Evolutionary conservation across 202 grass and related monocot genomes (phyloP).

Genomic region (Schoenoplectus triqueter): DNA sequence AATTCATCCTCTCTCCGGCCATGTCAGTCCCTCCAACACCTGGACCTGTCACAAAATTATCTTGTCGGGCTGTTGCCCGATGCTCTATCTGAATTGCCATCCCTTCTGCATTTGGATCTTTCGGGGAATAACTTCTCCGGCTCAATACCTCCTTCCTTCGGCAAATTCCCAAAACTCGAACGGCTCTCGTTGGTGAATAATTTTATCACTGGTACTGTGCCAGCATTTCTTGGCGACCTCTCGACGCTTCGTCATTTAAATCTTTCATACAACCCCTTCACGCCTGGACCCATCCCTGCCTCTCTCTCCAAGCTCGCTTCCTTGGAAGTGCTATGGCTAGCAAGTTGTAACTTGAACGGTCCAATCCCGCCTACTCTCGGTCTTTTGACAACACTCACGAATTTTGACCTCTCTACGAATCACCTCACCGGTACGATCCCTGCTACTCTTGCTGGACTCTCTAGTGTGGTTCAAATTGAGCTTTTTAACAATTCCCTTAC

Average conservation of each 20-base stretch:
- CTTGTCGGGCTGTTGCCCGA: conserved; percentile 67
- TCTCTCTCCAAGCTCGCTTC: conserved; percentile 52
- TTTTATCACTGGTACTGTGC: conserved; percentile 57
- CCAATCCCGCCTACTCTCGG: conserved; percentile 69
- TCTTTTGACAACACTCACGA: conserved; percentile 51
- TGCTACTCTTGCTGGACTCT: conserved; percentile 41
- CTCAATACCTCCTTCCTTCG: conserved; percentile 61
- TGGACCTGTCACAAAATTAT: conserved; percentile 70
- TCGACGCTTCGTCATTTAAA: conserved; percentile 74
- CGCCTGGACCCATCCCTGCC: conserved; percentile 41
- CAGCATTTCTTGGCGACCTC: conserved; percentile 55
- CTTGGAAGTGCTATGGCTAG: conserved; percentile 82
- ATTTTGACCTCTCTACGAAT: conserved; percentile 77
- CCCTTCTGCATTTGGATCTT: conserved; percentile 59
- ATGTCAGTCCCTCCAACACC: conserved; percentile 47
- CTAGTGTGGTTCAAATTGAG: conserved; percentile 68
- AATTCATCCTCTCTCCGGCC: conserved; percentile 9
- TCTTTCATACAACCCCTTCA: conserved; percentile 81
- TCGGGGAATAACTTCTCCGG: conserved; percentile 80
- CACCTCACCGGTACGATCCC: conserved; percentile 62
- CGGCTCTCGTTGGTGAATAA: conserved; percentile 67
- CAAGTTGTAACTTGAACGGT: conserved; percentile 63
- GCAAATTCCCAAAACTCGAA: conserved; percentile 48
- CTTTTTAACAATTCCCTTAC: conserved; percentile 92
- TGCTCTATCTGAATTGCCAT: conserved; percentile 55